A percentile compares a stretch with the other conserved stretches of the same genome.
Evolutionary conservation across 306 rosid genomes (phyloP).

Genomic region (Glycine soja): DNA sequence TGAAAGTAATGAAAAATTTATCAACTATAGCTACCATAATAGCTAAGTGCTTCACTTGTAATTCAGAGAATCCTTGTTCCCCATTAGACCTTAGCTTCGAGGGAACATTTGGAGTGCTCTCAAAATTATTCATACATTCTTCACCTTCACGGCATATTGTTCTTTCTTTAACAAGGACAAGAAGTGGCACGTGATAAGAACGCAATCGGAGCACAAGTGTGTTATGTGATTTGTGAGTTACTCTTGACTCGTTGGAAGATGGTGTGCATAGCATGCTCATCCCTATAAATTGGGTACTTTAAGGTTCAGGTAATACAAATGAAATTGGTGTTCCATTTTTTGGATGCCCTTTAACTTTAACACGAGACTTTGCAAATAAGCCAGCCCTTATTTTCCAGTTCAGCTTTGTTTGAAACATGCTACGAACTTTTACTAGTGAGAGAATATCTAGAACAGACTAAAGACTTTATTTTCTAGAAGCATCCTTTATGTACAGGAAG

Average conservation of each 20-base stretch:
- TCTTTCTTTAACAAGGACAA: constrained; percentile 68
- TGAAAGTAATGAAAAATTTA: neutral
- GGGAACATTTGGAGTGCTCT: neutral
- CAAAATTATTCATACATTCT: constrained; percentile 41
- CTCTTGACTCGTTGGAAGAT: neutral
- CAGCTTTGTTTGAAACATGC: neutral
- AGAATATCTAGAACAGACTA: neutral
- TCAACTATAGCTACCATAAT: neutral
- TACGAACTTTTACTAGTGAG: neutral
- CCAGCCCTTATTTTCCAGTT: neutral
- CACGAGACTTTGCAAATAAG: neutral
- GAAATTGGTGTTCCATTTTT: neutral
- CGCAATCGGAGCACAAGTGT: constrained; percentile 94
- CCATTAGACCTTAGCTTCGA: neutral
- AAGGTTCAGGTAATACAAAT: no score
- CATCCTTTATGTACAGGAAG: neutral
- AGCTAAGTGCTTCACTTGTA: neutral
- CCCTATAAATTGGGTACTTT: neutral
- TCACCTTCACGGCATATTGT: constrained; percentile 14
- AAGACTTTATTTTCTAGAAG: neutral
- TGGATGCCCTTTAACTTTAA: neutral
- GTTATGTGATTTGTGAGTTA: constrained; percentile 25
- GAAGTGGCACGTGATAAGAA: constrained; percentile 73
- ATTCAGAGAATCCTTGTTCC: constrained; percentile 18
- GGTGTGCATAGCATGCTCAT: neutral